phyloP scores from a whole-genome alignment of 176 grass and related monocot species.

The Thinopyrum elongatum region DNA sequence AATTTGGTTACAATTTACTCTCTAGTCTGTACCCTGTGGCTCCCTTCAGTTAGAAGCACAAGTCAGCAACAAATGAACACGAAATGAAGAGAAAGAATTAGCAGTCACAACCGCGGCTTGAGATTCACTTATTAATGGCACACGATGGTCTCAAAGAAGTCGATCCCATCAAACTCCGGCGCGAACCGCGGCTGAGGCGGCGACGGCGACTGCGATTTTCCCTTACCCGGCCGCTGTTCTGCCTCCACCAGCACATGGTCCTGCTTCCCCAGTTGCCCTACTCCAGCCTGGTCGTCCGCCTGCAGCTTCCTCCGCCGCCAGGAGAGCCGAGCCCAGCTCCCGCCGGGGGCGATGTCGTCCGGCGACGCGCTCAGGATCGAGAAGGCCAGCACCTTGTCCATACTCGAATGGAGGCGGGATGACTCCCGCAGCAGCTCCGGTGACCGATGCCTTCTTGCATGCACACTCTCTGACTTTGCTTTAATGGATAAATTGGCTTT shows the following conservation, averaged over 20 bases:
- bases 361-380: too few species aligned
- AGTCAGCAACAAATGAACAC: too few species aligned
- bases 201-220: neutral
- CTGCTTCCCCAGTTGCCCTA: neutral
- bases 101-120: neutral
- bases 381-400: too few species aligned
- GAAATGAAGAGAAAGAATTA: neutral
- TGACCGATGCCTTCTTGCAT: too few species aligned
- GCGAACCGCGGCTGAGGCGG: conserved; percentile 25
- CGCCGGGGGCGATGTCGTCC: conserved; percentile 24
- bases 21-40: too few species aligned
- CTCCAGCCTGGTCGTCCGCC: neutral
- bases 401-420: conserved; percentile 31
- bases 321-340: conserved; percentile 11
- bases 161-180: conserved; percentile 63
- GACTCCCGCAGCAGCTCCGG: too few species aligned
- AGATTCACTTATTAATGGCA: neutral
- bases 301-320: conserved; percentile 8
- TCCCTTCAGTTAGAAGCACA: too few species aligned
- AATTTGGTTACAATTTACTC: too few species aligned
- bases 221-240: neutral
- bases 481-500: too few species aligned
- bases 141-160: conserved; percentile 76
- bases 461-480: too few species aligned
- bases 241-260: neutral